Conservation (phyloP, 2,329 filamentous ascomycete species). For the Penicillium sp. region DNA sequence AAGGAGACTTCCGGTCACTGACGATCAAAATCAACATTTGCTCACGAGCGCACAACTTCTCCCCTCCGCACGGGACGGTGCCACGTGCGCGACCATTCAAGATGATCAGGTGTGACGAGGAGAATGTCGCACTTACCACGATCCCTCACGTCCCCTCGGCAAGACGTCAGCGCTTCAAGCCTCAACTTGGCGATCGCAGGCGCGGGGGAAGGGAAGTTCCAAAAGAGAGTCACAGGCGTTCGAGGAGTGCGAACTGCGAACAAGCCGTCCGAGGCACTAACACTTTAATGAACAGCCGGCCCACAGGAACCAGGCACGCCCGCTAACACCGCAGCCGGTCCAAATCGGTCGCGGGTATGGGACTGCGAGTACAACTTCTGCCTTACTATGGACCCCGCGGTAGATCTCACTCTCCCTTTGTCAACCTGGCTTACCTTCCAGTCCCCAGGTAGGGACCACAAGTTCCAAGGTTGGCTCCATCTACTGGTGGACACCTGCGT, state of each 20-base stretch:
- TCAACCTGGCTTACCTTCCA: no score
- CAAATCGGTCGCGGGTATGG: not conserved
- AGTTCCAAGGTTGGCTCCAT: no score
- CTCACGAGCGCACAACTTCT: conserved; percentile 1
- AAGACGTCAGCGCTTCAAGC: not conserved
- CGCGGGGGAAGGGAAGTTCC: not conserved
- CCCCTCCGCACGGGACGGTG: conserved; percentile 2
- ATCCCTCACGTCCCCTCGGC: not conserved
- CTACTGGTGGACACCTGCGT: no score
- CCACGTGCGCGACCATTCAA: conserved; percentile 4
- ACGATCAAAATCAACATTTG: not conserved
- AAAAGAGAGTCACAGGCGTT: not conserved
- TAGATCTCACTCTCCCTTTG: no score
- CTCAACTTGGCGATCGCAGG: not conserved
- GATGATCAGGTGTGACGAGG: not conserved
- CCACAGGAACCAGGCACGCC: conserved; percentile 1
- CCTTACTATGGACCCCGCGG: no score
- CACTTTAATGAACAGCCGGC: conserved; percentile 5
- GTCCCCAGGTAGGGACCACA: no score
- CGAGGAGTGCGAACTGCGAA: not conserved
- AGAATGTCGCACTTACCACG: conserved; percentile 2
- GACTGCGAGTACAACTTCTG: no score
- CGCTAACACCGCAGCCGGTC: not conserved
- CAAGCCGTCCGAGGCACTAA: not conserved
- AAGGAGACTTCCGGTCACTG: conserved; percentile 10